Conservation (phyloP, 148 eudicot genomes). For the Camellia granthamiana region DNA sequence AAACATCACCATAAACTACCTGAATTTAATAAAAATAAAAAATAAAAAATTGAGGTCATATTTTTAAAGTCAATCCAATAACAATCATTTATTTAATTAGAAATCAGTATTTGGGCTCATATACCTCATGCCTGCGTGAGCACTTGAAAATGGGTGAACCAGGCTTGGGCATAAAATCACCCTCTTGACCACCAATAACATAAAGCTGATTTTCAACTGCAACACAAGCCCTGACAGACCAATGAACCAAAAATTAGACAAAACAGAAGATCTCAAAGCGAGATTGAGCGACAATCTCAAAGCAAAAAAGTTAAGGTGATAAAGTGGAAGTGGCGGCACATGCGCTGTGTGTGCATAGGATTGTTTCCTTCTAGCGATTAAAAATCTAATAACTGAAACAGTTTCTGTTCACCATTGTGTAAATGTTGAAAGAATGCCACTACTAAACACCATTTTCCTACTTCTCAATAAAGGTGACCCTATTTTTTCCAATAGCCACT, state of each 20-base stretch:
- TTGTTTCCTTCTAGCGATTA: no score
- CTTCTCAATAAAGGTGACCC: background rate
- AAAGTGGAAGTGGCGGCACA: background rate
- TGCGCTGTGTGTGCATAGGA: background rate
- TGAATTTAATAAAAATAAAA: conserved; percentile 12
- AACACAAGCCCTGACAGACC: conserved; percentile 40
- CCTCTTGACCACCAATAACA: conserved; percentile 55
- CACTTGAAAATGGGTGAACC: conserved; percentile 52
- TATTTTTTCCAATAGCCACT: background rate
- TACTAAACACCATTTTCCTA: background rate
- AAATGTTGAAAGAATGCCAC: background rate
- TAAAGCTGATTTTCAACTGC: conserved; percentile 31
- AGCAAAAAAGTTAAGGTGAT: background rate
- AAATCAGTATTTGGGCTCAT: background rate
- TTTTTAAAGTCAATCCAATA: background rate
- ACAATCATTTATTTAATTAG: background rate
- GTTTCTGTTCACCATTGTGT: background rate
- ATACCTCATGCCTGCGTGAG: conserved; percentile 46
- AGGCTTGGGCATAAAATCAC: conserved; percentile 50
- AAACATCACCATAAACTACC: conserved; percentile 90
- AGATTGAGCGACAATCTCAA: background rate
- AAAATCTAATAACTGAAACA: no score
- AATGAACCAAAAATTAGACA: background rate
- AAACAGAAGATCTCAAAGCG: background rate
- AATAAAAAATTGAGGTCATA: background rate